Evolutionary conservation across 1,139 yeast species (phyloP).

Genomic region (Hansenula lynferdii): DNA sequence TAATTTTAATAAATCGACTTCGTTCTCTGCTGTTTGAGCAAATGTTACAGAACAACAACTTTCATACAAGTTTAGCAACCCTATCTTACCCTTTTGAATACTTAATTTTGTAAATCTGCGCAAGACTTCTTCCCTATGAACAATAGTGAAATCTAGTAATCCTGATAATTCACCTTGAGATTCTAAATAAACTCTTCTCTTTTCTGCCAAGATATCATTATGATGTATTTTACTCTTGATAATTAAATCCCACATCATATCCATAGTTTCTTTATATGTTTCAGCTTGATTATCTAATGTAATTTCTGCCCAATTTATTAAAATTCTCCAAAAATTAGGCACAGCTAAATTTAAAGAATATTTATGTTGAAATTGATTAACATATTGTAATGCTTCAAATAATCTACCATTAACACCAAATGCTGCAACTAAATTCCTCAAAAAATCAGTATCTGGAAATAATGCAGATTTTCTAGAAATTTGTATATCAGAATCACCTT

Average conservation of each 20-base stretch:
- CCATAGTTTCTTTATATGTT: not conserved
- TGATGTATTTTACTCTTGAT: too few species aligned
- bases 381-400: conserved; percentile 9
- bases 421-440: conserved; percentile 10
- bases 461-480: conserved; percentile 1
- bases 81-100: not conserved
- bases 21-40: conserved; percentile 7
- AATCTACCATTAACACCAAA: conserved; percentile 12
- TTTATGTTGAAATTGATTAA: conserved; percentile 13
- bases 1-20: not conserved
- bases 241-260: not conserved
- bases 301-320: conserved; percentile 7
- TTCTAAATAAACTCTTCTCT: not conserved
- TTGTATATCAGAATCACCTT: not conserved
- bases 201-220: not conserved
- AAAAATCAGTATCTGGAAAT: conserved; percentile 15
- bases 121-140: not conserved
- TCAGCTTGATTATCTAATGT: not conserved
- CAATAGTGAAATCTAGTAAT: not conserved
- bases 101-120: not conserved
- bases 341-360: too few species aligned
- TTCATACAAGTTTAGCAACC: not conserved
- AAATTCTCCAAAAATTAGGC: conserved; percentile 18
- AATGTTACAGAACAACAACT: not conserved
- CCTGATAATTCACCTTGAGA: not conserved